Evolutionary conservation across 2,329 filamentous ascomycete genomes (phyloP).

Genomic region (Chrysoporthe austroafricana): DNA sequence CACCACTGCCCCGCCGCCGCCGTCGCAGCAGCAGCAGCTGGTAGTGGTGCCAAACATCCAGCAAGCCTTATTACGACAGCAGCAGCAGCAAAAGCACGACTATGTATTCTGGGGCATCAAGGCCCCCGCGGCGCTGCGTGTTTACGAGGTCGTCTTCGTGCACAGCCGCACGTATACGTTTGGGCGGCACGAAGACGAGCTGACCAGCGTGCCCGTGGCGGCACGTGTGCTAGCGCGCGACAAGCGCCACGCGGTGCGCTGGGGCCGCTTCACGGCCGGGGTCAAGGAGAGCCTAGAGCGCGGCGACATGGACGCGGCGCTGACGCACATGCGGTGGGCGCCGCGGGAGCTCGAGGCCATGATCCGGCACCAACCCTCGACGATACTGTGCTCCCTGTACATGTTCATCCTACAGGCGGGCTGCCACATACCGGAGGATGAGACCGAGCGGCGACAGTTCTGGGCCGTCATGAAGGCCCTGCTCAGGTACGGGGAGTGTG

Average conservation of each 20-base stretch:
- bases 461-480: constrained; percentile 15
- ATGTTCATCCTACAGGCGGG: constrained; percentile 16
- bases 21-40: background rate
- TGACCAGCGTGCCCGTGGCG: constrained; percentile 6
- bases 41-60: background rate
- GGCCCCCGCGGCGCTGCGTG: constrained; percentile 9
- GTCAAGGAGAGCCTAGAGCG: constrained; percentile 4
- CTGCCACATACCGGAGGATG: background rate
- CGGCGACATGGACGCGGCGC: constrained; percentile 8
- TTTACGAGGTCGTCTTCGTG: constrained; percentile 15
- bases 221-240: constrained; percentile 2
- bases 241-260: constrained; percentile 8
- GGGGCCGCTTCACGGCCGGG: constrained; percentile 1
- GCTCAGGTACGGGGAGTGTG: constrained; percentile 9
- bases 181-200: background rate
- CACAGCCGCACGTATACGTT: constrained; percentile 16
- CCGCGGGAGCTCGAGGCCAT: constrained; percentile 14
- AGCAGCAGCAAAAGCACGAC: background rate
- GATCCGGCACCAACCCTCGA: constrained; percentile 10
- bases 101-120: background rate
- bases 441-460: background rate
- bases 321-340: constrained; percentile 11
- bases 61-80: background rate
- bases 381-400: constrained; percentile 14
- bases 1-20: background rate